phyloP scores from a whole-genome alignment of 805 yeast species.

The Blastobotrys peoriensis region DNA sequence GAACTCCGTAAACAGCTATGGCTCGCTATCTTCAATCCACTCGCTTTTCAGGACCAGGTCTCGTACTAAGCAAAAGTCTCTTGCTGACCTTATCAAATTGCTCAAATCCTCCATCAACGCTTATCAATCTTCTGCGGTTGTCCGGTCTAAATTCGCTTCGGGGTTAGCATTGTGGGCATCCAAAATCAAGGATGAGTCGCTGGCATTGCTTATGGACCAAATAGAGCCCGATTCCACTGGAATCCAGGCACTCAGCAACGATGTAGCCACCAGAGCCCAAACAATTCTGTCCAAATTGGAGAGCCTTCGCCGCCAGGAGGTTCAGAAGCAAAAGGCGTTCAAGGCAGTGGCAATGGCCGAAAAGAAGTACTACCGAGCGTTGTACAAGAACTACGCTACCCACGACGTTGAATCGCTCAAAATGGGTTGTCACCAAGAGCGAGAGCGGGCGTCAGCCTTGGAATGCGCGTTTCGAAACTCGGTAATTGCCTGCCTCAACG shows the following conservation, averaged over 20 bases:
- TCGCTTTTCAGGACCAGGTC: background rate
- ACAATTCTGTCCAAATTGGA: constrained; percentile 17
- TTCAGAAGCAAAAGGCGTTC: constrained; percentile 5
- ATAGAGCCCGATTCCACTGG: constrained; percentile 4
- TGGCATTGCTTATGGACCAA: constrained; percentile 8
- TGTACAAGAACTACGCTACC: constrained; percentile 16
- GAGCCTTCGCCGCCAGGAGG: constrained; percentile 18
- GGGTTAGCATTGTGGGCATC: constrained; percentile 19
- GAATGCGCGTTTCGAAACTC: constrained; percentile 9
- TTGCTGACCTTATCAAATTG: constrained; percentile 18
- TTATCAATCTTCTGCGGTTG: constrained; percentile 16
- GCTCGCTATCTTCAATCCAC: too few species aligned
- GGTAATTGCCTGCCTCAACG: constrained; percentile 7
- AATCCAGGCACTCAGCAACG: background rate
- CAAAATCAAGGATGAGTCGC: constrained; percentile 9
- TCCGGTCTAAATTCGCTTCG: constrained; percentile 10
- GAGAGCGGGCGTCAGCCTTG: constrained; percentile 9
- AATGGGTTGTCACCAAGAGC: constrained; percentile 8
- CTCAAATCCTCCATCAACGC: constrained; percentile 14
- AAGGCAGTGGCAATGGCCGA: constrained; percentile 14
- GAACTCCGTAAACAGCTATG: too few species aligned
- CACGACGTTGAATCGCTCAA: constrained; percentile 13
- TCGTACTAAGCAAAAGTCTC: background rate
- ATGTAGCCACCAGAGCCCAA: constrained; percentile 6
- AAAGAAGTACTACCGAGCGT: constrained; percentile 16